phyloP scores from a whole-genome alignment of 2,329 filamentous ascomycete species.

The Blastomyces parvus region DNA sequence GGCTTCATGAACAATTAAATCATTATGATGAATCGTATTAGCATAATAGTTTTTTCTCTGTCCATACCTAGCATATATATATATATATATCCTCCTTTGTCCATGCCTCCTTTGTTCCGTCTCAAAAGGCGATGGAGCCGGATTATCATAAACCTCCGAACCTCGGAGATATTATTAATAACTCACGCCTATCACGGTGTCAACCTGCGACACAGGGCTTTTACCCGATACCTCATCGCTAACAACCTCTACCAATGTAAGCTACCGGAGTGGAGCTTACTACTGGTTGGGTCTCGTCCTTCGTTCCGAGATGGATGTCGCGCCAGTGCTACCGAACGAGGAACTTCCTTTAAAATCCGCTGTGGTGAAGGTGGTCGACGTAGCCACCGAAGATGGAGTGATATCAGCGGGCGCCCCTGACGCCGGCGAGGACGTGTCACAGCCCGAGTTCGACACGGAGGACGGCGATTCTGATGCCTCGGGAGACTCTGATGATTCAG shows the following conservation, averaged over 20 bases:
- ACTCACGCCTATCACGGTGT: neutral
- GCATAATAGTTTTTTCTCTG: neutral
- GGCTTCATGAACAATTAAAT: neutral
- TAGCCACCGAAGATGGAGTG: conserved; percentile 19
- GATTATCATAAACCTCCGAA: conserved; percentile 1
- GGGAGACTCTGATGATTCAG: conserved; percentile 10
- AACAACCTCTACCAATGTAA: conserved; percentile 28
- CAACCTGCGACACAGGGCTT: neutral
- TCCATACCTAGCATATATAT: neutral
- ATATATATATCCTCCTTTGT: too few relatives aligned
- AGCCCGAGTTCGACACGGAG: conserved; percentile 26
- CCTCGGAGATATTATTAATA: conserved; percentile 5
- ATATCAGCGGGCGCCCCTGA: conserved; percentile 20
- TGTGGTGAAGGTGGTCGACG: conserved; percentile 29
- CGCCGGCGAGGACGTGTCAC: conserved; percentile 25
- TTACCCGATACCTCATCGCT: neutral
- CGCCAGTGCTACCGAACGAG: conserved; percentile 28
- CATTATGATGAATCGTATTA: neutral
- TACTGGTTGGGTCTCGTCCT: conserved; percentile 26
- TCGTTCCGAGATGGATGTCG: conserved; percentile 31
- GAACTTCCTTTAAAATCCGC: conserved; percentile 27
- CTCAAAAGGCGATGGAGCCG: too few relatives aligned
- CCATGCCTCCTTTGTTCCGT: too few relatives aligned
- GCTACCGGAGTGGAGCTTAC: conserved; percentile 20
- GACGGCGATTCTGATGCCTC: conserved; percentile 9